Conservation (phyloP, 1,139 yeast species). For the Geotrichum carabidarum region DNA sequence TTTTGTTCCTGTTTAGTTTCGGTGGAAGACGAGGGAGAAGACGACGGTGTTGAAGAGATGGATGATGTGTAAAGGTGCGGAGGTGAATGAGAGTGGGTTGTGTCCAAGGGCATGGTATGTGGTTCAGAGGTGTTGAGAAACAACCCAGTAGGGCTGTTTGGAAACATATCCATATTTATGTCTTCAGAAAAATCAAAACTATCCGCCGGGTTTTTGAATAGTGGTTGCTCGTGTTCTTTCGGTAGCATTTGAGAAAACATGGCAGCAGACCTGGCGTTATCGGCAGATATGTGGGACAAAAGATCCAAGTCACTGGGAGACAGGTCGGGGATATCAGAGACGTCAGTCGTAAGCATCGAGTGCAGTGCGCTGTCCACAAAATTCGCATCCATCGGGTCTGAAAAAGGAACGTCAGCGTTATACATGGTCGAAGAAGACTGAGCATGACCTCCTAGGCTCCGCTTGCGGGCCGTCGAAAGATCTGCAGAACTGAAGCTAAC, state of each 20-base stretch:
- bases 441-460: too few relatives aligned
- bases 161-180: conserved; percentile 28
- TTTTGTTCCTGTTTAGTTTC: background rate
- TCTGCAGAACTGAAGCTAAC: background rate
- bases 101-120: background rate
- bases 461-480: background rate
- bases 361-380: background rate
- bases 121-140: background rate
- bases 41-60: conserved; percentile 8
- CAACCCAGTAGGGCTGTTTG: conserved; percentile 11
- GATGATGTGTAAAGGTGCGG: conserved; percentile 13
- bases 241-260: background rate
- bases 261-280: background rate
- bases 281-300: background rate
- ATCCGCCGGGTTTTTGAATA: conserved; percentile 11
- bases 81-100: background rate
- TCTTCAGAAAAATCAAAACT: conserved; percentile 26
- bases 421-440: background rate
- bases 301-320: background rate
- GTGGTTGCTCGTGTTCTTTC: conserved; percentile 5
- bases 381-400: background rate
- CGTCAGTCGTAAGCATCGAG: background rate
- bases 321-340: background rate
- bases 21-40: background rate
- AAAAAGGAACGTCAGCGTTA: background rate